phyloP scores from a whole-genome alignment of 2,329 filamentous ascomycete genomes.

The Phaeophleospora eucalypticola region DNA sequence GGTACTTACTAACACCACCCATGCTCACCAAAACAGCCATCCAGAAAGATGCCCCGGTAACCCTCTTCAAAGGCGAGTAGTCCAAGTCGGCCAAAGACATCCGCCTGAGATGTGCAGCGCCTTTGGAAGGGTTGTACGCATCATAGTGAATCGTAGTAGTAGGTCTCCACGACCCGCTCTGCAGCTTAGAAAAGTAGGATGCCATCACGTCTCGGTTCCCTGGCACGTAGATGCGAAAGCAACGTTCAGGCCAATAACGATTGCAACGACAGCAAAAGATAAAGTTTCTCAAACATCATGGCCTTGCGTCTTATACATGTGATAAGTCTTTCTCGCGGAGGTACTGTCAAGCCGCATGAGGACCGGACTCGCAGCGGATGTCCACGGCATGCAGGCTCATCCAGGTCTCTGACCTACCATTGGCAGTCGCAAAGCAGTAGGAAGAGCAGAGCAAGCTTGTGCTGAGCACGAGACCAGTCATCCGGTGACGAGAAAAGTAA shows the following conservation, averaged over 20 bases:
- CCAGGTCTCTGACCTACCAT: background rate
- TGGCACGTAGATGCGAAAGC: background rate
- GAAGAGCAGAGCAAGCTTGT: background rate
- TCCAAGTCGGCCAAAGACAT: conserved; percentile 13
- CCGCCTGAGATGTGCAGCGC: conserved; percentile 8
- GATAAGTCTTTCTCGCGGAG: too few relatives aligned
- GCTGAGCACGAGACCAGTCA: background rate
- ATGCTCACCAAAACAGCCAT: conserved; percentile 35
- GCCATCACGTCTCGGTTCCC: background rate
- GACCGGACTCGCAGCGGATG: too few relatives aligned
- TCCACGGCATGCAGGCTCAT: background rate
- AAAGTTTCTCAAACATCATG: background rate
- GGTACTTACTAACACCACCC: conserved; percentile 32
- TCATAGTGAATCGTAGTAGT: conserved; percentile 15
- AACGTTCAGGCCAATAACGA: too few relatives aligned
- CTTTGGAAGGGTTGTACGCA: conserved; percentile 12
- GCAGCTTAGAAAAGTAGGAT: background rate
- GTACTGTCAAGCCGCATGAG: too few relatives aligned
- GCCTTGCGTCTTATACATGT: too few relatives aligned
- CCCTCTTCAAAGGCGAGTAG: conserved; percentile 14
- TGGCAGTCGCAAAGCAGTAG: background rate
- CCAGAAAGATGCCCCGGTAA: conserved; percentile 23
- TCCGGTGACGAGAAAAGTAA: too few relatives aligned
- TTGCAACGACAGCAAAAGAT: too few relatives aligned
- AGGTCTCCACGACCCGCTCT: background rate